These are phyloP conservation scores for Exophiala spinifera DNA, from an alignment of 2,329 filamentous ascomycete genomes.

Conservation along the genomic window DNA sequence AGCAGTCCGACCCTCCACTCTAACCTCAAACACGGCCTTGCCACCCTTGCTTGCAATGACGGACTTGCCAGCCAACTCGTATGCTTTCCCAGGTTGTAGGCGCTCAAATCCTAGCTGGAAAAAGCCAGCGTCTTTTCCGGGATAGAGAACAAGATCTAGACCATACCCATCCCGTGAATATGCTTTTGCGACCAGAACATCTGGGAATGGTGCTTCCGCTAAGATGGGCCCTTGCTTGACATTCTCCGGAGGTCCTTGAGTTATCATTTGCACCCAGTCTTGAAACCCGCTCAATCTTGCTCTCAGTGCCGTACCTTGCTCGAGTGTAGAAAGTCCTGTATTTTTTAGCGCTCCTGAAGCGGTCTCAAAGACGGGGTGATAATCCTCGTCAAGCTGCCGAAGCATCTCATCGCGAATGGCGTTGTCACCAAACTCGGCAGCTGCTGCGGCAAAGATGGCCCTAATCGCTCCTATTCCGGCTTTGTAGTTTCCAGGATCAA, in stretches of 20 bases:
- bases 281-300: constrained; percentile 10
- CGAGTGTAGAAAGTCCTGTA: constrained; percentile 12
- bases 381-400: constrained; percentile 20
- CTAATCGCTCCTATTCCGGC: constrained; percentile 17
- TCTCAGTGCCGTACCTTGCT: constrained; percentile 6
- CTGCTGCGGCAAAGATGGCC: constrained; percentile 9
- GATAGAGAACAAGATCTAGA: constrained; percentile 16
- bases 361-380: constrained; percentile 15
- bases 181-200: constrained; percentile 18
- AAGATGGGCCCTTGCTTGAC: constrained; percentile 11
- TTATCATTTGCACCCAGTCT: constrained; percentile 16
- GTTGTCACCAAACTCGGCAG: constrained; percentile 21
- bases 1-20: neutral
- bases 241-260: constrained; percentile 9
- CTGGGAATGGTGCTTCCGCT: constrained; percentile 13
- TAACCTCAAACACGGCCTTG: no score
- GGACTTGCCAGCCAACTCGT: no score
- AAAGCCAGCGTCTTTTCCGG: no score
- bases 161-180: constrained; percentile 12
- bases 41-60: no score
- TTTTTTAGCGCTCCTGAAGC: constrained; percentile 15
- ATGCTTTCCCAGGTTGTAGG: no score
- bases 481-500: constrained; percentile 25
- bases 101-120: no score
- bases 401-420: constrained; percentile 11